Conservation (phyloP, 2,329 filamentous ascomycete genomes). For the Clarireedia hainanense region DNA sequence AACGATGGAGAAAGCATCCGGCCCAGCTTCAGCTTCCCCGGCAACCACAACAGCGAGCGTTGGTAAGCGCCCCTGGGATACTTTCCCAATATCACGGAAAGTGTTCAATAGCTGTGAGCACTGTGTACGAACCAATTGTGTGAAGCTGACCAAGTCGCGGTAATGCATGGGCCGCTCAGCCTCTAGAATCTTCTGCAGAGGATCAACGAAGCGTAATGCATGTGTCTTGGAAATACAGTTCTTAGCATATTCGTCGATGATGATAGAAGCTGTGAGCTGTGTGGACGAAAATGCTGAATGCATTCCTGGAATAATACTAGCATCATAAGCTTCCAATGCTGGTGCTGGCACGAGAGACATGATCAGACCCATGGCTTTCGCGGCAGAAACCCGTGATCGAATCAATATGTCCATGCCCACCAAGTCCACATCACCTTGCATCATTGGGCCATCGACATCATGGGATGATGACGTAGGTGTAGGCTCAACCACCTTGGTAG, state of each 20-base stretch:
- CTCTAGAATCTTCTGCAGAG: constrained; percentile 71
- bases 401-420: constrained; percentile 85
- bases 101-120: constrained; percentile 84
- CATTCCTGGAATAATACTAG: constrained; percentile 57
- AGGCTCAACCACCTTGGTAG: constrained; percentile 70
- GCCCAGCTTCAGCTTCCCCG: constrained; percentile 84
- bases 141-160: constrained; percentile 79
- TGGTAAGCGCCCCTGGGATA: constrained; percentile 67
- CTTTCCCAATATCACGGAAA: constrained; percentile 85
- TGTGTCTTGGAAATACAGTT: constrained; percentile 42
- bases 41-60: constrained; percentile 85
- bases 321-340: constrained; percentile 55
- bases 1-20: constrained; percentile 80
- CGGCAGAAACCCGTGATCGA: constrained; percentile 80
- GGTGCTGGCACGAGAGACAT: constrained; percentile 67
- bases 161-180: constrained; percentile 75
- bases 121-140: constrained; percentile 83
- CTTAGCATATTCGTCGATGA: constrained; percentile 83
- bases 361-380: constrained; percentile 76
- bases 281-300: constrained; percentile 73
- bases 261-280: constrained; percentile 73
- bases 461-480: constrained; percentile 62
- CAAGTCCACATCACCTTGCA: constrained; percentile 91
- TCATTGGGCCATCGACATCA: constrained; percentile 96
- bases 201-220: constrained; percentile 50